Conservation (phyloP, 2,329 filamentous ascomycete species). For the Macrophomina pseudophaseolina region DNA sequence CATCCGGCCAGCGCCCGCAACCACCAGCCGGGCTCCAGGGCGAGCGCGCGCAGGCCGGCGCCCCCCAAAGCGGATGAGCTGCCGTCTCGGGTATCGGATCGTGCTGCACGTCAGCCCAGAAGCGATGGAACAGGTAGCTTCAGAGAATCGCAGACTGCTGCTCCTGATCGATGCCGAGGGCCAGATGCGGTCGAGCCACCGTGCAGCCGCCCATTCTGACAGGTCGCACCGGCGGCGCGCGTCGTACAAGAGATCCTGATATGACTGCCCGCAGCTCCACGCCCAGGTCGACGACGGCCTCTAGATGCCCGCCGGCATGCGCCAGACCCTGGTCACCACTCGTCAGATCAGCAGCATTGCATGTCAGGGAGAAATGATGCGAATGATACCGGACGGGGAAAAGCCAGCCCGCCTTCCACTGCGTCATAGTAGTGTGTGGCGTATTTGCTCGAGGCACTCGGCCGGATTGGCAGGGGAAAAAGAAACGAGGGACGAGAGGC, state of each 20-base stretch:
- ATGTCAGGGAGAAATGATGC: slow-evolving; percentile 26
- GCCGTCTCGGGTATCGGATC: slow-evolving; percentile 27
- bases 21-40: slow-evolving; percentile 23
- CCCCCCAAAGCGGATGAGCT: slow-evolving; percentile 10
- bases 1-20: slow-evolving; percentile 1
- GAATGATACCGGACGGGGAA: slow-evolving; percentile 4
- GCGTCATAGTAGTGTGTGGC: background rate
- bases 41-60: slow-evolving; percentile 22
- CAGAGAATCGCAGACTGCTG: slow-evolving; percentile 6
- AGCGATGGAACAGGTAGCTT: slow-evolving; percentile 25
- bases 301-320: slow-evolving; percentile 21
- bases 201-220: slow-evolving; percentile 24
- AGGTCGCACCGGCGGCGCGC: slow-evolving; percentile 18
- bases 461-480: background rate
- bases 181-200: slow-evolving; percentile 26
- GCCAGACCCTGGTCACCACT: slow-evolving; percentile 23
- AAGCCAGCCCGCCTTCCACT: background rate
- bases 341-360: slow-evolving; percentile 23
- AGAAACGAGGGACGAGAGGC: background rate
- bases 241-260: slow-evolving; percentile 18
- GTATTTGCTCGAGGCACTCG: background rate
- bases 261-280: slow-evolving; percentile 20
- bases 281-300: slow-evolving; percentile 7
- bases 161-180: slow-evolving; percentile 27
- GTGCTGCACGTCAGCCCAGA: slow-evolving; percentile 26